Percentiles rank a stretch among this genome's conserved stretches.
phyloP scores from a whole-genome alignment of 345 rosid genomes.

The Limnanthes douglasii region DNA sequence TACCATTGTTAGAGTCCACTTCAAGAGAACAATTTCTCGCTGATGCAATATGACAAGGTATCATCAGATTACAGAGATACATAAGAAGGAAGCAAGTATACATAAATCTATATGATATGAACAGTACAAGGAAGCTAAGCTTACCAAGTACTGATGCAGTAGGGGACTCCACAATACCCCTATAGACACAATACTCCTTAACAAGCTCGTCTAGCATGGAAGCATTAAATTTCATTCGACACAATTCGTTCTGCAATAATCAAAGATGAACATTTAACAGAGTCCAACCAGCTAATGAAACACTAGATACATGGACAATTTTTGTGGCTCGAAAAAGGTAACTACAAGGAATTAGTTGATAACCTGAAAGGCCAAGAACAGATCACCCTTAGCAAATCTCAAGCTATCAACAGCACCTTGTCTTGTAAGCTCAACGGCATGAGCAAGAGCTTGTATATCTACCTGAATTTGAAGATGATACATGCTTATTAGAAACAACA shows the following conservation, averaged over 20 bases:
- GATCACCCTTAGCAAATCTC: constrained; percentile 87
- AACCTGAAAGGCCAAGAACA: constrained; percentile 90
- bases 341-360: background rate
- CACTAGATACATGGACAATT: background rate
- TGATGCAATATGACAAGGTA: no score
- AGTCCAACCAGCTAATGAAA: constrained; percentile 1
- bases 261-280: constrained; percentile 9
- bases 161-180: constrained; percentile 69
- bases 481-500: background rate
- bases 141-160: constrained; percentile 21
- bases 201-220: constrained; percentile 75
- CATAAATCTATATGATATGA: background rate
- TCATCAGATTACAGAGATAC: constrained; percentile 4
- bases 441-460: constrained; percentile 94
- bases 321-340: background rate
- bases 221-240: constrained; percentile 70
- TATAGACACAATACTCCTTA: constrained; percentile 75
- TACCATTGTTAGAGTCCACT: constrained; percentile 26
- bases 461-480: constrained; percentile 27
- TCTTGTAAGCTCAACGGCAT: constrained; percentile 89
- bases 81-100: constrained; percentile 1
- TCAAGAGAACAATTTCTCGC: constrained; percentile 36
- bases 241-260: constrained; percentile 76
- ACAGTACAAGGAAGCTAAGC: constrained; percentile 9
- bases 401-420: constrained; percentile 96